phyloP scores from a whole-genome alignment of 2,329 filamentous ascomycete species.

The Thelonectria rubi region DNA sequence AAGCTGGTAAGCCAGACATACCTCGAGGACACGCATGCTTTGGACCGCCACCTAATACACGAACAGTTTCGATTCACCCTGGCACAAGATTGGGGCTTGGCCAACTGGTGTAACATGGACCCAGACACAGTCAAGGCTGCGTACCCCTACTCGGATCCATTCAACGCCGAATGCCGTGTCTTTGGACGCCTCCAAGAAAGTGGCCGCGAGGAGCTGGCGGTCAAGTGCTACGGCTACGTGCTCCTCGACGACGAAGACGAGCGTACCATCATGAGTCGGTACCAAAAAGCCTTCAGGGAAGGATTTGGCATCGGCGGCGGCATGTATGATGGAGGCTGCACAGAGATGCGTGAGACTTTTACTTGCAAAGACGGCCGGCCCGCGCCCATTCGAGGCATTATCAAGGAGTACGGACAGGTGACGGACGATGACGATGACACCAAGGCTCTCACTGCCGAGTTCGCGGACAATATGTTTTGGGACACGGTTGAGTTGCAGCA shows the following conservation, averaged over 20 bases:
- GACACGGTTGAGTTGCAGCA: conserved; percentile 1
- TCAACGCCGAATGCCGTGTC: conserved; percentile 40
- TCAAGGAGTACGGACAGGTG: conserved; percentile 32
- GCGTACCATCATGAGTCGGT: conserved; percentile 23
- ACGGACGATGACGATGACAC: background rate
- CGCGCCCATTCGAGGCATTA: conserved; percentile 35
- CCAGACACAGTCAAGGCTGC: conserved; percentile 15
- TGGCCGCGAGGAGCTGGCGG: conserved; percentile 35
- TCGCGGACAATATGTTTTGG: background rate
- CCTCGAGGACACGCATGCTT: too few species aligned
- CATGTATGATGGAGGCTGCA: background rate
- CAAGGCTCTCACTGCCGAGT: too few species aligned
- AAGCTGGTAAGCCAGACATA: conserved; percentile 5
- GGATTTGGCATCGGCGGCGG: conserved; percentile 1
- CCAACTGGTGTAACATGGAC: background rate
- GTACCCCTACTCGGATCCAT: conserved; percentile 37
- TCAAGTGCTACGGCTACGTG: conserved; percentile 41
- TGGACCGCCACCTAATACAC: too few species aligned
- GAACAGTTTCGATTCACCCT: too few species aligned
- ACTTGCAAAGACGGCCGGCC: conserved; percentile 22
- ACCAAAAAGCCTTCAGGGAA: background rate
- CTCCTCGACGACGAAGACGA: conserved; percentile 36
- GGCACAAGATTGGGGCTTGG: too few species aligned
- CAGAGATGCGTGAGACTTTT: background rate
- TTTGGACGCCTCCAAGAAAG: conserved; percentile 42